Evolutionary conservation across 225 moss, liverwort and hornwort genomes (phyloP).

Genomic region (Climacium dendroides): DNA sequence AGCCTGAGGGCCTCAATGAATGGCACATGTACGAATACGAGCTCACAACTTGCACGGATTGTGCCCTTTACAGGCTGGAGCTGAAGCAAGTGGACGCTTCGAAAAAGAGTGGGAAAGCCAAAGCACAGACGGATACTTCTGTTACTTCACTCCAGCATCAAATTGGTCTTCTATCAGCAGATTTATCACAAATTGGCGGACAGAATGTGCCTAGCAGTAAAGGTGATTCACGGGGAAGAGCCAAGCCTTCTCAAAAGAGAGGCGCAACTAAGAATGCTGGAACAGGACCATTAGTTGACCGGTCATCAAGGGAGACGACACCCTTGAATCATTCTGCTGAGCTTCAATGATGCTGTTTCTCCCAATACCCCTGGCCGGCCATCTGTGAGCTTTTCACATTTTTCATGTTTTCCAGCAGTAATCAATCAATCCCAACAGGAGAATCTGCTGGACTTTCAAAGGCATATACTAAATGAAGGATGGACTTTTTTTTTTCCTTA

Average conservation of each 20-base stretch:
- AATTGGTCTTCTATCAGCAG: constrained; percentile 43
- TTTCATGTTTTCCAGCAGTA: background rate
- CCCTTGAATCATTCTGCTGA: constrained; percentile 12
- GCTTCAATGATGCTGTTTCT: constrained; percentile 14
- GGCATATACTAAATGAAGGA: background rate
- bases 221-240: constrained; percentile 6
- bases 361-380: background rate
- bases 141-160: constrained; percentile 46
- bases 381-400: background rate
- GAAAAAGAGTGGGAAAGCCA: constrained; percentile 43
- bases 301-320: constrained; percentile 4
- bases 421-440: background rate
- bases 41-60: constrained; percentile 31
- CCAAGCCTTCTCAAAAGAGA: constrained; percentile 28
- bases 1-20: constrained; percentile 43
- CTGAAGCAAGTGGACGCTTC: constrained; percentile 45
- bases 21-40: constrained; percentile 63
- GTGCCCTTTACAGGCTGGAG: constrained; percentile 52
- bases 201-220: constrained; percentile 4
- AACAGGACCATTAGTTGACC: constrained; percentile 3
- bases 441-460: background rate
- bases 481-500: background rate
- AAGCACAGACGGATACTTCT: constrained; percentile 23
- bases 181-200: constrained; percentile 42
- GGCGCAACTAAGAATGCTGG: constrained; percentile 10